Conservation (phyloP, 2,329 filamentous ascomycete species). For the Pyrenochaeta sp. region DNA sequence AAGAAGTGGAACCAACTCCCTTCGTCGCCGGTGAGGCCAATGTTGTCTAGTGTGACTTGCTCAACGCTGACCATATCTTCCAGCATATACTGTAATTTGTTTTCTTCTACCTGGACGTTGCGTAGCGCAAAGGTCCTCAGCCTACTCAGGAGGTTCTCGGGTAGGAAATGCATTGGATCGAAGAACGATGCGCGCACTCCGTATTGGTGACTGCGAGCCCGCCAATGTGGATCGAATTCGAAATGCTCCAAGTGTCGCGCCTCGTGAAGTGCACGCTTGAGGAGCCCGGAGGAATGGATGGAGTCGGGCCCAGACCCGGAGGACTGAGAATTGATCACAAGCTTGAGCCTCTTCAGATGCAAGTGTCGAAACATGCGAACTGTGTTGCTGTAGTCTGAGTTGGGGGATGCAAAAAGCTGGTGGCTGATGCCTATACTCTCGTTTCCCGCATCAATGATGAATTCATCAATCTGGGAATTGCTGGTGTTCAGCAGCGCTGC, state of each 20-base stretch:
- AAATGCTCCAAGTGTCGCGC: conserved; percentile 18
- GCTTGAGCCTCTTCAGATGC: conserved; percentile 14
- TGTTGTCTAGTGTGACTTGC: conserved; percentile 10
- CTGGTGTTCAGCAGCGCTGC: conserved; percentile 32
- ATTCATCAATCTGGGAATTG: conserved; percentile 41
- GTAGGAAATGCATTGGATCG: neutral
- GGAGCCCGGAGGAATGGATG: neutral
- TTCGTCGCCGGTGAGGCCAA: neutral
- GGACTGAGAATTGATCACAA: conserved; percentile 8
- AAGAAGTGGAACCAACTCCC: neutral
- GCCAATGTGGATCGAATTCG: conserved; percentile 13
- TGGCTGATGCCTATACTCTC: conserved; percentile 11
- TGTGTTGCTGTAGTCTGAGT: conserved; percentile 13
- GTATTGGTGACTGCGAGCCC: neutral
- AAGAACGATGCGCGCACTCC: neutral
- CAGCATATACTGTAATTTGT: neutral
- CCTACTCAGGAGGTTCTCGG: neutral
- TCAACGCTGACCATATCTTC: neutral
- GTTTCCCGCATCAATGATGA: conserved; percentile 43
- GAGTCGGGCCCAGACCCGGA: neutral
- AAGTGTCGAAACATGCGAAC: conserved; percentile 9
- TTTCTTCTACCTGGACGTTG: neutral
- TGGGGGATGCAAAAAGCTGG: conserved; percentile 7
- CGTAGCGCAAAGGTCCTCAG: conserved; percentile 6
- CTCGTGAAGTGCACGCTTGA: conserved; percentile 2